Conservation (phyloP, 2,329 filamentous ascomycete genomes). For the Diplodia mutila region DNA sequence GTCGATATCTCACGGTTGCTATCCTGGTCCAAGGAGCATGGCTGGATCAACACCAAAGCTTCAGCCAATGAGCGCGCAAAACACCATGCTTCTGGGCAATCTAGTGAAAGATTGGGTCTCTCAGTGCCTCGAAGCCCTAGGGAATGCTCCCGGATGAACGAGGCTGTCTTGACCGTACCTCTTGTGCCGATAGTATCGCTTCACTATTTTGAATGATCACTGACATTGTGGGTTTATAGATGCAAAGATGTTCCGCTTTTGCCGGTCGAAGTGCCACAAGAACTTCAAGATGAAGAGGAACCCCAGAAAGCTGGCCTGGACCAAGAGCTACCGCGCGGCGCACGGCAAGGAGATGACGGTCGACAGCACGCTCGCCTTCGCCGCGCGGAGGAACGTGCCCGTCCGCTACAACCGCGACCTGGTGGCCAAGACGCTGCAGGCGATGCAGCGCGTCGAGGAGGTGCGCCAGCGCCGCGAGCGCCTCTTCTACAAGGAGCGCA, state of each 20-base stretch:
- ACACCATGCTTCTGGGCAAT: background rate
- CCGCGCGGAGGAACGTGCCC: slow-evolving; percentile 89
- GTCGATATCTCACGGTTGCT: background rate
- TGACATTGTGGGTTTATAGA: background rate
- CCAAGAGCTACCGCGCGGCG: slow-evolving; percentile 80
- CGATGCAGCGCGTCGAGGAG: slow-evolving; percentile 89
- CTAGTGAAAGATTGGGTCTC: background rate
- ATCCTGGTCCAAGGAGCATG: no score
- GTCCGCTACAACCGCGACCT: slow-evolving; percentile 95
- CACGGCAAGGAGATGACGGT: slow-evolving; percentile 78
- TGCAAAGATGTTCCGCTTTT: slow-evolving; percentile 68
- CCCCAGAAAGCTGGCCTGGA: slow-evolving; percentile 95
- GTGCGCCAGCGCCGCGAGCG: slow-evolving; percentile 82
- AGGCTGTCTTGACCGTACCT: background rate
- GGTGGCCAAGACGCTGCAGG: slow-evolving; percentile 81
- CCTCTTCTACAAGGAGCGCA: slow-evolving; percentile 90
- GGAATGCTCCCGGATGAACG: background rate
- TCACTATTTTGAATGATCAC: background rate
- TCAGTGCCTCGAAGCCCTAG: fast-evolving
- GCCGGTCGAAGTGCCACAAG: slow-evolving; percentile 66
- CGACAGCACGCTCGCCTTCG: slow-evolving; percentile 91
- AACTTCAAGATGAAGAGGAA: slow-evolving; percentile 98
- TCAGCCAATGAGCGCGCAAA: background rate
- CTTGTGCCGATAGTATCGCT: background rate
- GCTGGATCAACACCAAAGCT: background rate